These are phyloP conservation scores for Saturnispora gosingensis DNA, from an alignment of 805 yeast genomes.

Conservation along the genomic window DNA sequence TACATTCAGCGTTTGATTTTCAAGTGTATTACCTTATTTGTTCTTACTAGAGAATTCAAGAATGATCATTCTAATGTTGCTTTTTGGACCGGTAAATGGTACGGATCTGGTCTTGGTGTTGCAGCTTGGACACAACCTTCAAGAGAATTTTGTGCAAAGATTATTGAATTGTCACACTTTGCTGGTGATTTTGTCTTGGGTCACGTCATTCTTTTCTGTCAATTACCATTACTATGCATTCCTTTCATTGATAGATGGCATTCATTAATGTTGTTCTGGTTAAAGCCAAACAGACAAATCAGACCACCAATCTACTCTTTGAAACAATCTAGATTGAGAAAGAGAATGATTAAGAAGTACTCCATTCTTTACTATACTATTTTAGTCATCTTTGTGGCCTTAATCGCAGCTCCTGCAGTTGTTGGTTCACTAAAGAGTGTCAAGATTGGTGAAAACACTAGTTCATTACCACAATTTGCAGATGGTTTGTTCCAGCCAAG, in stretches of 20 bases:
- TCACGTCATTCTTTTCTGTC: slow-evolving; percentile 77
- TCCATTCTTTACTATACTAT: slow-evolving; percentile 69
- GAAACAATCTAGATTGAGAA: slow-evolving; percentile 92
- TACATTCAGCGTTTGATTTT: slow-evolving; percentile 82
- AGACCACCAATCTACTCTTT: slow-evolving; percentile 96
- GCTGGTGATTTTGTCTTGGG: slow-evolving; percentile 96
- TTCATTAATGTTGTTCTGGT: slow-evolving; percentile 97
- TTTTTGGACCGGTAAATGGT: slow-evolving; percentile 99
- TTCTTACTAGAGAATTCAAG: slow-evolving; percentile 92
- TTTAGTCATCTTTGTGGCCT: slow-evolving; percentile 57
- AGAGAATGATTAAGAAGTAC: slow-evolving; percentile 95
- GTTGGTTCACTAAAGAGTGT: slow-evolving; percentile 40
- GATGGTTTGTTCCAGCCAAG: slow-evolving; percentile 87
- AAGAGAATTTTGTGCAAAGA: slow-evolving; percentile 91
- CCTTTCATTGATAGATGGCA: slow-evolving; percentile 97
- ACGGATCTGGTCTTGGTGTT: slow-evolving; percentile 86
- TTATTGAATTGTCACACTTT: slow-evolving; percentile 88
- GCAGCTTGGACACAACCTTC: slow-evolving; percentile 92
- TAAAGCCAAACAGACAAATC: slow-evolving; percentile 91
- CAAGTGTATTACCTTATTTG: slow-evolving; percentile 68
- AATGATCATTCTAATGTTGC: slow-evolving; percentile 93
- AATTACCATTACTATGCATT: slow-evolving; percentile 74
- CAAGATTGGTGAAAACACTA: slow-evolving; percentile 27
- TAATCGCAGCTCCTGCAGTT: slow-evolving; percentile 92
- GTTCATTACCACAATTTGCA: slow-evolving; percentile 27